Base-by-base conservation (phyloP, 73 alveolate species). In the Symbiodinium pilosum region DNA sequence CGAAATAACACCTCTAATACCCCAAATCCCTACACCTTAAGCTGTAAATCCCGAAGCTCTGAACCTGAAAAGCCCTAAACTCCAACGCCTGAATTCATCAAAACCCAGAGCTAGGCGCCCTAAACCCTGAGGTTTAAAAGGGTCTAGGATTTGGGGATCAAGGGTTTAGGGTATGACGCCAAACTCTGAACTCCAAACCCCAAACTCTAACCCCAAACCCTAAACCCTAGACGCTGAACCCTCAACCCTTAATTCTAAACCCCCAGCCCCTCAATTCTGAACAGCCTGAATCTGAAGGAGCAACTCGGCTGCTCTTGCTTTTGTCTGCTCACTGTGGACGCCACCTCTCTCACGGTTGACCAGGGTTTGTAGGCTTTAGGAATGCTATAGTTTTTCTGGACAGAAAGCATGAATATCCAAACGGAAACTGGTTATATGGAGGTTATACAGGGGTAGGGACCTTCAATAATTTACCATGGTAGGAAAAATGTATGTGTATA, bases 241-340 rank as follows among this genome's bases (percentile, higher is more conserved):
- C 59, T 14, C 9, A 56, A 8, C 73, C 73, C 73, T 56, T 16
- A 56, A 56, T 32, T 32, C 73, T 56, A 56, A 56, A 56, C 73
- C 73, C 73, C 14, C 6, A 14, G 21, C 6, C 14, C 6, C 14
- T 6, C 59, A 14, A 14, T 34, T 9, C 6, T 9, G 59, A 14
- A 0, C 38, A n/a, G 83, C 97, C 91, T 93, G 98, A 42, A 93
- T 77, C 38, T 93, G 98, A 3, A 93, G 98, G 43, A 93, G 85
- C 42, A 93, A 68, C 47, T 93, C 98, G 41, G 98, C 98, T 0
- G 98, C 98, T 68, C 59, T 32, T 34, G 98, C 98, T 18, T 88
- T 56, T 12, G 98, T 93, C 59, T 51, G 84, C 68, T 93, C 98
- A 44, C 98, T 93, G 68, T 93, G 98, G 20, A 36, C 36, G 38